Base-by-base conservation (phyloP, 2,329 filamentous ascomycete species). In the Colletotrichum sp. region DNA sequence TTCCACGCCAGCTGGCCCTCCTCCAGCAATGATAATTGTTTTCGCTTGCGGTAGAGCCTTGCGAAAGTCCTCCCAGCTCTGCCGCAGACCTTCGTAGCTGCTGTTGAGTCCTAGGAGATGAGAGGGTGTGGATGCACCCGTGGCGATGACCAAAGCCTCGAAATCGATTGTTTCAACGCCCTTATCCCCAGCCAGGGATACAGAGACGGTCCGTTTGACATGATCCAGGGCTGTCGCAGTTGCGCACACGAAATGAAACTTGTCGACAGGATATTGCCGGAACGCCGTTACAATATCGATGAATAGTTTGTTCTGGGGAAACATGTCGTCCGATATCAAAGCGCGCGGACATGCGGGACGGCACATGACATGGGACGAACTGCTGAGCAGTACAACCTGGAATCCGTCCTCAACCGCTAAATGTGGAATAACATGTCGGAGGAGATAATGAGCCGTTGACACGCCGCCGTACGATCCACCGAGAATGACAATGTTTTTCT, bases 401-500 rank as follows among this genome's bases (percentile, higher is more conserved):
- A 88, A 88, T 0, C 79, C 72, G 0, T 79, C 68, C 28, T 83
- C 81, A n/a, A 83, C 79, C 2, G 85, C 81, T 0, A 86, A 78
- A 69, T 82, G 77, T 1, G 90, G 88, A 12, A 91, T 63, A 28
- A 85, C 84, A 82, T 92, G 89, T 76, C 88, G 88, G 32, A 90
- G 86, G 32, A 90, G 82, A 78, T 90, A 89, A 78, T 92, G 90
- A 2, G 90, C 88, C 6, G 83, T 85, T 8, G 87, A 88, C 6
- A 90, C 71, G 28, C 90, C 90, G 13, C 81, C 89, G 76, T 89
- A 91, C 12, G 89, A 90, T 24, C 86, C 89, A 28, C 90, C 90
- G 3, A 92, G 81, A 26, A 92, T 84, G 76, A 91, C 81, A 72
- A 91, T 88, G 72, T 84, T 86, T 49, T 84, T 85, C 32, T 34